phyloP scores from a whole-genome alignment of 305 asterid genomes.

The Solanum hybrid region DNA sequence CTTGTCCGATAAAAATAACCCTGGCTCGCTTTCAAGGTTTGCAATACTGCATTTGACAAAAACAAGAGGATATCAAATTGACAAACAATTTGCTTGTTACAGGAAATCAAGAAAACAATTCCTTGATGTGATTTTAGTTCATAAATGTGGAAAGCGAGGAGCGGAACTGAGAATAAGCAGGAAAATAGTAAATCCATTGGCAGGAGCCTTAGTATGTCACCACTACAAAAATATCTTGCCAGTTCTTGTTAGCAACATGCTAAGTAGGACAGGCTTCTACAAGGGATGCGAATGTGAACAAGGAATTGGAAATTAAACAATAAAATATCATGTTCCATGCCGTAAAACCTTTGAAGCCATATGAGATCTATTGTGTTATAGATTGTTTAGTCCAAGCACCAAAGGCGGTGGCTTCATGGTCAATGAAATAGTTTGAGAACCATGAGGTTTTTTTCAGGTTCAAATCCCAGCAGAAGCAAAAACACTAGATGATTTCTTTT shows the following conservation, averaged over 20 bases:
- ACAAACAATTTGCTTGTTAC: neutral
- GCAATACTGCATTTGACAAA: conserved; percentile 47
- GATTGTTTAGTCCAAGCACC: neutral
- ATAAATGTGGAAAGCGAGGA: neutral
- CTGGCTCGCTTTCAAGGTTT: conserved; percentile 89
- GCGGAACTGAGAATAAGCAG: neutral
- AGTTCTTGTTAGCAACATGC: neutral
- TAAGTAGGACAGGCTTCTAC: neutral
- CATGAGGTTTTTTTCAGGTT: neutral
- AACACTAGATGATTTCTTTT: neutral
- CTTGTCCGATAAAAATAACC: conserved; percentile 64
- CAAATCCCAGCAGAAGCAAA: neutral
- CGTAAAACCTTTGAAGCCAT: neutral
- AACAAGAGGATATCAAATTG: neutral
- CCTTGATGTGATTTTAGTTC: neutral
- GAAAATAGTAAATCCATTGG: neutral
- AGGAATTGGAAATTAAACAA: neutral
- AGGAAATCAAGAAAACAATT: neutral
- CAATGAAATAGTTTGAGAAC: neutral
- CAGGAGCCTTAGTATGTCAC: neutral
- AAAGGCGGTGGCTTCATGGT: neutral
- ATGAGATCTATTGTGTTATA: neutral
- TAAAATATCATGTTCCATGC: neutral
- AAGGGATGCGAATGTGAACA: neutral
- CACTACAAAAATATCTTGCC: neutral